Evolutionary conservation across 2,329 filamentous ascomycete genomes (phyloP), one percentile per base, ranked within the genome.

Genomic region (Phialemonium atrogriseum): DNA sequence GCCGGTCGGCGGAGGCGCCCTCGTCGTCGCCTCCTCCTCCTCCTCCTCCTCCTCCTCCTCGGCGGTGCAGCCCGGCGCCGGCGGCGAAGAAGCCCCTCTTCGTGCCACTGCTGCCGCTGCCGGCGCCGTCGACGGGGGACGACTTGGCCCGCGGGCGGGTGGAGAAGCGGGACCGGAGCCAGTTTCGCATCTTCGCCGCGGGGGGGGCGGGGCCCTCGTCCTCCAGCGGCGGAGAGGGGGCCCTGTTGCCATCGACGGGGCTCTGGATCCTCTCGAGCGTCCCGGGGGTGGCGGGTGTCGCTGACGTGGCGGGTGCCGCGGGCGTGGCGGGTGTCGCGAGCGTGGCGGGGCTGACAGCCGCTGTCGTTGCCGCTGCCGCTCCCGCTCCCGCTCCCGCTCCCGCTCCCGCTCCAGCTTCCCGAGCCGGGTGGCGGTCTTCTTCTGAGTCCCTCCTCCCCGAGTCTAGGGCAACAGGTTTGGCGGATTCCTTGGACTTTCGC

Each of bases 111-210:
- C 33, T 28, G 31, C 27, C n/a, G 21, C 9, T 23, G 9, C 21
- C 8, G 21, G 9, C 21, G 21, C 21, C 21, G 21, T 9, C 21
- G 21, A 23, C n/a, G 9, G 21, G n/a, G 21, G 21, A 23, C 21
- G 21, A 23, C 34, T 43, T 48, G 7, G 51, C 41, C 1, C 52
- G 45, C 1, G 49, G 46, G 6, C 56, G 53, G 4, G 47, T 36
- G 30, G 42, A 41, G 34, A 68, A 58, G 23, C 54, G 61, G 8
- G 49, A 57, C 42, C 59, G 60, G 10, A 69, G 46, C 65, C 65
- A 69, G 24, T 48, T 54, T 36, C 54, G 62, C 17, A 62, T 51
- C 27, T 55, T 56, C 16, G 33, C 35, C 6, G 45, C 44, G 6
- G 50, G n/a, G 49, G 0, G 47, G 48, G 28, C 34, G 9, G 32